These are phyloP conservation scores for Penicillium verhagenii DNA, from an alignment of 495 filamentous ascomycete genomes.

Conservation along the genomic window DNA sequence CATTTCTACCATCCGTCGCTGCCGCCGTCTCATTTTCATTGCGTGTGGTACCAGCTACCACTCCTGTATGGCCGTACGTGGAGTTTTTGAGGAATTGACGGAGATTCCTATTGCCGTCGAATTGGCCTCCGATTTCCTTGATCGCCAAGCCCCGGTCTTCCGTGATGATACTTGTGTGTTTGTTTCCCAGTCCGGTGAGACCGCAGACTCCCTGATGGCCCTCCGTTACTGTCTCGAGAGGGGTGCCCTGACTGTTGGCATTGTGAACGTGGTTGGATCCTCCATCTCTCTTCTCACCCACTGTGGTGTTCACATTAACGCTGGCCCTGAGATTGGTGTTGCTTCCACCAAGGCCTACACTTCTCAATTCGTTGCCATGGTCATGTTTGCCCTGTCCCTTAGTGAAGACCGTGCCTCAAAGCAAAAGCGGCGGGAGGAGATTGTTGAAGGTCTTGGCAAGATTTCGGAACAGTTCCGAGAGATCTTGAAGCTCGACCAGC, in stretches of 20 bases:
- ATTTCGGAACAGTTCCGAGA: constrained; percentile 90
- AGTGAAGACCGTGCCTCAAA: constrained; percentile 96
- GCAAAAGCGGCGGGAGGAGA: constrained; percentile 87
- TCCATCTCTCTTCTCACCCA: constrained; percentile 97
- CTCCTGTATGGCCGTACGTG: constrained; percentile 98
- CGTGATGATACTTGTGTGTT: constrained; percentile 99
- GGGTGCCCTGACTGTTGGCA: constrained; percentile 92
- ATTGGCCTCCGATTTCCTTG: constrained; percentile 95
- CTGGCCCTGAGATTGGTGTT: constrained; percentile 97
- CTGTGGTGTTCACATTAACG: constrained; percentile 99
- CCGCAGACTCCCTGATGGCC: constrained; percentile 96
- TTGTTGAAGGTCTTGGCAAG: constrained; percentile 87
- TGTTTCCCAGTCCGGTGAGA: constrained; percentile 97
- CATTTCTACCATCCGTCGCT: constrained; percentile 92
- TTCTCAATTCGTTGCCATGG: constrained; percentile 97
- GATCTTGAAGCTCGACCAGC: constrained; percentile 83
- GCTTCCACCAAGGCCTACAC: constrained; percentile 99
- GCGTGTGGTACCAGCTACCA: constrained; percentile 97
- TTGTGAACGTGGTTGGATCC: constrained; percentile 97
- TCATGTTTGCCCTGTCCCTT: constrained; percentile 97
- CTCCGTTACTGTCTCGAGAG: constrained; percentile 96
- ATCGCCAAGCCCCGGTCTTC: constrained; percentile 97
- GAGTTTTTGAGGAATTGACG: constrained; percentile 94
- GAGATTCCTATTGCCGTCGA: constrained; percentile 98
- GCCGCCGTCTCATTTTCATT: constrained; percentile 95